Base-by-base conservation (phyloP, 2,329 filamentous ascomycete genomes). In the Xylariaceae sp. region DNA sequence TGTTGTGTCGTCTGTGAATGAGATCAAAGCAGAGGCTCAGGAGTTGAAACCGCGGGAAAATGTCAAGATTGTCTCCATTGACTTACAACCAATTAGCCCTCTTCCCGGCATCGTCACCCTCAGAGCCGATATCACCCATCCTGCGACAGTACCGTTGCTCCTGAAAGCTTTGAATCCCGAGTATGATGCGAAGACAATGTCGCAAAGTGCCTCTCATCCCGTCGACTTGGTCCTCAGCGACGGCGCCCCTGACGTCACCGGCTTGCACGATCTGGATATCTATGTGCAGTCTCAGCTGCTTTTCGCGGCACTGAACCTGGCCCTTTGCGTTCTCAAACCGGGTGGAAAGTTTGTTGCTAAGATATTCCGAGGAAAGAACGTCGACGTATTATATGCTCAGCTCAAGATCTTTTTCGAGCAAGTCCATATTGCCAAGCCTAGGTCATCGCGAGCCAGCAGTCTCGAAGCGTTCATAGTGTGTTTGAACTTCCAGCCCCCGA, bases 271-370 rank as follows among this genome's bases (percentile, higher is more conserved):
- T 73, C 84, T 99, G 42, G 94, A 99, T 75, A 97, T 97, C 67
- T 99, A 99, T 75, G 90, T 99, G 15, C 94, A 99, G 76, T 92
- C 90, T 7, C 94, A 97, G 75, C 82, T 99, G 7, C 87, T 99
- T 53, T 97, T 95, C 74, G 91, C 93, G 0, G 94, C 94, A 0
- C 83, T 99, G 17, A 96, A 97, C 73, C 84, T 99, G 2, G 92
- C 94, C 0, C 84, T 97, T 10, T 96, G 93, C 71, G 92, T 99
- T 10, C 83, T 99, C 18, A 89, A 89, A 61, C 92, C 92, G 0
- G 94, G 94, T 49, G 94, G 94, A 63, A 96, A 91, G 70, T 99
- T 99, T 68, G 93, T 99, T 6, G 94, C 94, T 61, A 99, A 99
- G 79, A 97, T 99, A 62, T 99, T 99, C 77, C 81, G 94, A 13